Conservation (phyloP, 257 asterid species). For the Knoxia roxburghii region DNA sequence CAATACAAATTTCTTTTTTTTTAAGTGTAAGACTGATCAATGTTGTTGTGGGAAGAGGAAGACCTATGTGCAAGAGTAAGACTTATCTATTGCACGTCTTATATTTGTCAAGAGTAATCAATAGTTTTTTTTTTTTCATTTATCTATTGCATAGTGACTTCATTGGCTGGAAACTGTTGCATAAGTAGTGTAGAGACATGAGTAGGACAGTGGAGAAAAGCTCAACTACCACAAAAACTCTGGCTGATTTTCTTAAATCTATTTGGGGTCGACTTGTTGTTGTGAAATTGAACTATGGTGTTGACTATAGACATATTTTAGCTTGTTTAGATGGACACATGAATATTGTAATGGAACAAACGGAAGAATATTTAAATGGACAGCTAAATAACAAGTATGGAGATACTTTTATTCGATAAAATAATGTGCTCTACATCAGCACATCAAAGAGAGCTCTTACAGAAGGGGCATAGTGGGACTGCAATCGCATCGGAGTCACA, state of each 20-base stretch:
- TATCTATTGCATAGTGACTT: too few species aligned
- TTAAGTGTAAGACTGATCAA: too few species aligned
- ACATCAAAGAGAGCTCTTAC: conserved; percentile 63
- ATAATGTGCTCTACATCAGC: conserved; percentile 93
- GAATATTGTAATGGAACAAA: conserved; percentile 98
- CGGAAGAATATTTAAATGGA: conserved; percentile 93
- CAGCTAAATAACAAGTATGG: conserved; percentile 94
- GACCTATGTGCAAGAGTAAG: too few species aligned
- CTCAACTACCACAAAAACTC: conserved; percentile 66
- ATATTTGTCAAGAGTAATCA: too few species aligned
- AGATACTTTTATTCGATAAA: conserved; percentile 93
- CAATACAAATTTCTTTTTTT: too few species aligned
- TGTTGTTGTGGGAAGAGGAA: too few species aligned
- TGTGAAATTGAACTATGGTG: conserved; percentile 91
- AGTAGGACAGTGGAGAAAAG: conserved; percentile 66
- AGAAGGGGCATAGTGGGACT: conserved; percentile 64
- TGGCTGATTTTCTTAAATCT: conserved; percentile 91
- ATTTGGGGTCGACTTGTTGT: conserved; percentile 97
- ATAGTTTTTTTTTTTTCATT: too few species aligned
- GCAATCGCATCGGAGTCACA: too few species aligned
- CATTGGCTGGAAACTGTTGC: conserved; percentile 16
- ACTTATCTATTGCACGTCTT: too few species aligned
- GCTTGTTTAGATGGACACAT: conserved; percentile 95
- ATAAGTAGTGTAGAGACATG: conserved; percentile 36
- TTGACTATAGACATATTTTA: conserved; percentile 88